Base-by-base conservation (phyloP, 805 yeast species). In the Pichia heedii region DNA sequence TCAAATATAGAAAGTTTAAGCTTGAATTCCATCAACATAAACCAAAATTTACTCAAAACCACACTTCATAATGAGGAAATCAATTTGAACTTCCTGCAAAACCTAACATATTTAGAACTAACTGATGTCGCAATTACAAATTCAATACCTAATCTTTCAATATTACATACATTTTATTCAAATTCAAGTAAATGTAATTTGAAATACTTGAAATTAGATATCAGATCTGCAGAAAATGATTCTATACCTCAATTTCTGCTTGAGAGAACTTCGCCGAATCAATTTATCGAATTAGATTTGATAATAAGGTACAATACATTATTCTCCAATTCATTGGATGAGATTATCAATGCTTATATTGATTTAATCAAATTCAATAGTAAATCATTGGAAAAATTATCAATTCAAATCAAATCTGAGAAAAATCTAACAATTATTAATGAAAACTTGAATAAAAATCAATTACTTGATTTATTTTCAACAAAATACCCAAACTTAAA, bases 401-500 rank as follows among this genome's bases (percentile, higher is more conserved):
- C 63, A 4, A 34, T 60, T 30, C 56, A 55, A 29, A 47, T 58
- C 35, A 49, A 42, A 36, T 36, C 42, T 15, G 62, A 57, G 32
- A 48, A 45, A 24, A 46, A 50, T n/a, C 30, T 51, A 11, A 49
- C 54, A 3, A 50, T 50, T 32, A 36, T 51, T 20, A 50, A 50
- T 12, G 52, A 51, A 37, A 54, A 46, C 19, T 42, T 55, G 21
- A 46, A 45, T 8, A 40, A 40, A 8, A 22, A 36, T 10, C 58
- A 58, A 34, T 46, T 58, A 21, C 10, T 20, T 2, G n/a, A 40
- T 4, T 43, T 56, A 9, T 22, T 55, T 3, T 21, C 35, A 5
- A 21, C 22, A 5, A 22, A 11, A 2, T 57, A 63, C 43, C 49
- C 51, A 0, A 39, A 51, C 0, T 53, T 77, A 36, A 50, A 51